Percentiles rank a stretch among this genome's conserved stretches.
These are phyloP conservation scores for Ammopiptanthus mongolicus DNA, from an alignment of 306 rosid species.

Conservation along the genomic window DNA sequence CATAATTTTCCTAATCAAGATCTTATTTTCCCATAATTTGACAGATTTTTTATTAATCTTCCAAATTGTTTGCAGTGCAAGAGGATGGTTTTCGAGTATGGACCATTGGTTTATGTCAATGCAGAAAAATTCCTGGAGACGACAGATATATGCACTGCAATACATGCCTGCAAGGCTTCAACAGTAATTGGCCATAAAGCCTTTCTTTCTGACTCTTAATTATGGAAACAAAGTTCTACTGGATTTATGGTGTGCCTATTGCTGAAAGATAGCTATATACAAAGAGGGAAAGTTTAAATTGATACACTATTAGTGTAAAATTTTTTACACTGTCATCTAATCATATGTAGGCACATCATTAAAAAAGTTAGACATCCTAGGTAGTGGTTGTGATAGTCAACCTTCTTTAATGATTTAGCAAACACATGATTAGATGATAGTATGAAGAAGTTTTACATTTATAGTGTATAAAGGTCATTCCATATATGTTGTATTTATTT, in stretches of 20 bases:
- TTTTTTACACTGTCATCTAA: background rate
- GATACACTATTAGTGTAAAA: background rate
- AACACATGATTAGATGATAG: background rate
- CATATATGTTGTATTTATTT: background rate
- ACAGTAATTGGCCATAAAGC: slow-evolving; percentile 2
- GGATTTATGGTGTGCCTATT: background rate
- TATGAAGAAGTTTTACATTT: background rate
- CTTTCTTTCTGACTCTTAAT: slow-evolving; percentile 32
- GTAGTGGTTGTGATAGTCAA: background rate
- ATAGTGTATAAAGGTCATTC: background rate
- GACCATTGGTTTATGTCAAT: slow-evolving; percentile 54
- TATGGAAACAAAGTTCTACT: background rate
- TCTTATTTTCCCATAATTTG: background rate
- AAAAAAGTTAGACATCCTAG: background rate
- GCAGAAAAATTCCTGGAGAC: slow-evolving; percentile 72
- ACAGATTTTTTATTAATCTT: background rate
- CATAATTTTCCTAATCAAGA: background rate
- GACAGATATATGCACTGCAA: slow-evolving; percentile 56
- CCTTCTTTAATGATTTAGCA: background rate
- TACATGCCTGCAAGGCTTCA: slow-evolving; percentile 59
- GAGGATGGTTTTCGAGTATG: slow-evolving; percentile 66
- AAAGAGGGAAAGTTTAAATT: background rate
- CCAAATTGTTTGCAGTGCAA: slow-evolving; percentile 65
- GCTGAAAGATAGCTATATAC: background rate
- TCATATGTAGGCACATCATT: background rate